Conservation (phyloP, 345 rosid genomes). For the Sisymbrium altissimum region DNA sequence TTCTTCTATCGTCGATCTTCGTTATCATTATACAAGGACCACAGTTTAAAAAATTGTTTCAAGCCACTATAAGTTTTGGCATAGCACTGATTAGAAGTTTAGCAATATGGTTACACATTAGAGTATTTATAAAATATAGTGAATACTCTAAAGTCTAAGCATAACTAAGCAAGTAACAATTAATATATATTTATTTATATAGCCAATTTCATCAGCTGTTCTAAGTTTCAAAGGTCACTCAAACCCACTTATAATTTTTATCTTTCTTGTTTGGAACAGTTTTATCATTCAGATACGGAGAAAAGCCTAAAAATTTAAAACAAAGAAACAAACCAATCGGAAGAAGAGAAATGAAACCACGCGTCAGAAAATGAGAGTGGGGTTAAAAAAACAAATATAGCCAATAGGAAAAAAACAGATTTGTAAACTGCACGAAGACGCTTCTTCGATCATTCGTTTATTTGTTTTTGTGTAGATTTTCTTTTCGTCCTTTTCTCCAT, state of each 20-base stretch:
- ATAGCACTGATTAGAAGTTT: no score
- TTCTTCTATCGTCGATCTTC: no score
- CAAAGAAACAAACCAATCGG: not conserved
- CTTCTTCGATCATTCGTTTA: slow-evolving; percentile 14
- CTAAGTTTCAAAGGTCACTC: not conserved
- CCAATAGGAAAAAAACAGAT: slow-evolving; percentile 20
- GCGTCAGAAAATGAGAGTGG: not conserved
- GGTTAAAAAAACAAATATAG: not conserved
- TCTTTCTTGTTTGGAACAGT: not conserved
- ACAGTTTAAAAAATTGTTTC: no score
- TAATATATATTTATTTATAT: no score
- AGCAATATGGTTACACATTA: not conserved
- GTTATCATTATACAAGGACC: no score
- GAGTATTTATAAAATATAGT: not conserved
- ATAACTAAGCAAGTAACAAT: no score
- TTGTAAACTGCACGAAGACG: slow-evolving; percentile 12
- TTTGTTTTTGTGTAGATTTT: not conserved
- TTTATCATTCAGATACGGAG: not conserved
- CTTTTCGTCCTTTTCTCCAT: slow-evolving; percentile 6
- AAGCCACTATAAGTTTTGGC: no score
- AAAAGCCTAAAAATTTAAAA: not conserved
- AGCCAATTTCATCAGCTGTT: no score
- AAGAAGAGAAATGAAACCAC: not conserved
- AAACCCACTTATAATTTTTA: not conserved
- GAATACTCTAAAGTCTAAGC: not conserved